phyloP scores from a whole-genome alignment of 1,284 basidiomycete genomes.

The Serendipita sp. region DNA sequence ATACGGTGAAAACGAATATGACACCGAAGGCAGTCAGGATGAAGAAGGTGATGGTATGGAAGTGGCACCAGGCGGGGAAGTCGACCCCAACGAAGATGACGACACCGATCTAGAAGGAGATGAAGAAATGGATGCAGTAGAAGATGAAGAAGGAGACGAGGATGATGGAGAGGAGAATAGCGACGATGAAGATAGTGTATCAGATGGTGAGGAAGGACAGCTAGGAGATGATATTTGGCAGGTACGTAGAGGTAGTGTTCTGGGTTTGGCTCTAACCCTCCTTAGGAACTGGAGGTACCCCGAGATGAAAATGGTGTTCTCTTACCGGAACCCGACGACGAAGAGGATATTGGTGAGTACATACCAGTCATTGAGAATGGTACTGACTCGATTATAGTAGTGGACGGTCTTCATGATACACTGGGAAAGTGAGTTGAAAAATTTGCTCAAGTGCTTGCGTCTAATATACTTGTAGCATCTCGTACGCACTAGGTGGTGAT shows the following conservation, averaged over 20 bases:
- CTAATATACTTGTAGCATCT: neutral
- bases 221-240: slow-evolving; percentile 17
- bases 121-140: slow-evolving; percentile 21
- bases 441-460: neutral
- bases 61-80: slow-evolving; percentile 22
- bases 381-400: neutral
- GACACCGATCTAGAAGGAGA: slow-evolving; percentile 32
- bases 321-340: slow-evolving; percentile 24
- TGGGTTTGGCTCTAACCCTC: slow-evolving; percentile 10
- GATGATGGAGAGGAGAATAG: slow-evolving; percentile 40
- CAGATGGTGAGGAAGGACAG: slow-evolving; percentile 16
- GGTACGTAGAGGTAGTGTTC: slow-evolving; percentile 20
- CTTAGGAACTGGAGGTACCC: neutral
- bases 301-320: neutral
- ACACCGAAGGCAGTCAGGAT: slow-evolving; percentile 23
- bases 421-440: neutral
- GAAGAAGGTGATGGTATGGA: slow-evolving; percentile 25
- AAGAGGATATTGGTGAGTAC: slow-evolving; percentile 27
- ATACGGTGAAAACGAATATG: slow-evolving; percentile 46
- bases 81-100: slow-evolving; percentile 44
- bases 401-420: neutral
- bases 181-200: slow-evolving; percentile 17
- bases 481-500: neutral
- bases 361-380: neutral
- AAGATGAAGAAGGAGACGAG: slow-evolving; percentile 34